Evolutionary conservation across 1,284 basidiomycete genomes (phyloP).

Genomic region (Cryptococcus neoformans): DNA sequence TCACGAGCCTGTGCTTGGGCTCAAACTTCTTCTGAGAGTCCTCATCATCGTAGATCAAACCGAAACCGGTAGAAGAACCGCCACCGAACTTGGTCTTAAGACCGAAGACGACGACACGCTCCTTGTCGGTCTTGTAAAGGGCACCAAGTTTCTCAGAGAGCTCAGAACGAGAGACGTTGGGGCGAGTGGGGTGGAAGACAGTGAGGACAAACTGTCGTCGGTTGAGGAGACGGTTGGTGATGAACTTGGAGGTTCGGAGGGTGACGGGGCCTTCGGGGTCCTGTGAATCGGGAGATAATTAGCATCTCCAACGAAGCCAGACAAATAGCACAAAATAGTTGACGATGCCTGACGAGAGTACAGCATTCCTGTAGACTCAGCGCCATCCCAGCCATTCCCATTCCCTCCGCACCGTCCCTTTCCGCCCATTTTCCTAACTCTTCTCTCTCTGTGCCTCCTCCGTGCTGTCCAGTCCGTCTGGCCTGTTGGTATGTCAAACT

Average conservation of each 20-base stretch:
- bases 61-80: slow-evolving; percentile 96
- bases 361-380: not conserved
- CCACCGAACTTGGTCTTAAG: slow-evolving; percentile 97
- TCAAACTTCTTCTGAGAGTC: slow-evolving; percentile 94
- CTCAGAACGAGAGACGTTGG: slow-evolving; percentile 93
- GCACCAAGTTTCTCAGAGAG: slow-evolving; percentile 87
- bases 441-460: not conserved
- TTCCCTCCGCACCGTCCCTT: not conserved
- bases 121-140: slow-evolving; percentile 61
- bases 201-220: slow-evolving; percentile 86
- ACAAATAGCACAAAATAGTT: not conserved
- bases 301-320: not conserved
- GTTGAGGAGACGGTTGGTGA: slow-evolving; percentile 96
- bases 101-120: slow-evolving; percentile 61
- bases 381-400: not conserved
- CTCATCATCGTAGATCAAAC: slow-evolving; percentile 96
- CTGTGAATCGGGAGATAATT: slow-evolving; percentile 15
- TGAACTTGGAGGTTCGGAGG: slow-evolving; percentile 98
- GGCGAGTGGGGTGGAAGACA: slow-evolving; percentile 90
- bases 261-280: slow-evolving; percentile 90
- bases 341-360: not conserved
- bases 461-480: not conserved
- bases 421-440: not conserved
- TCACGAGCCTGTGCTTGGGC: slow-evolving; percentile 91
- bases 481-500: slow-evolving; percentile 12